Evolutionary conservation across 176 grass and related monocot species (phyloP).

Genomic region (Oryza rufipogon): DNA sequence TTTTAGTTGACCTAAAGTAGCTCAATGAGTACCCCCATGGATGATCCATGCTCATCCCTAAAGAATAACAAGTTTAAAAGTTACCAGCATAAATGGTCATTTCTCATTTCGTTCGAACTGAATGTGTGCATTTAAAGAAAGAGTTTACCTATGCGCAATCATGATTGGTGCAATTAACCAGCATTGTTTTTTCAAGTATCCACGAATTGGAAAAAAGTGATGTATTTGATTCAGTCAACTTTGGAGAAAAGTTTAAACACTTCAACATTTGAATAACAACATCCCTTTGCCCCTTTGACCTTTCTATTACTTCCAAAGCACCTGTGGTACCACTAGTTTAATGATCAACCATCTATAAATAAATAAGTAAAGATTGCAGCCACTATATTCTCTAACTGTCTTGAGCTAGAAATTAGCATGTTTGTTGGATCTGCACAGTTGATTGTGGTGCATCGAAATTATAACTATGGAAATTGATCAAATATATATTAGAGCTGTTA

Average conservation of each 20-base stretch:
- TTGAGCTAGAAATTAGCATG: neutral
- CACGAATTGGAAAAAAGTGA: neutral
- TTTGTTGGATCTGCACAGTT: neutral
- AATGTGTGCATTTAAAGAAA: neutral
- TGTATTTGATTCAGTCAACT: neutral
- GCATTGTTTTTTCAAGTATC: neutral
- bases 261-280: conserved; percentile 4
- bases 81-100: neutral
- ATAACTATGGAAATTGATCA: neutral
- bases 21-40: neutral
- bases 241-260: neutral
- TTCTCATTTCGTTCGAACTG: conserved; percentile 4
- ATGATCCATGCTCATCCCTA: neutral
- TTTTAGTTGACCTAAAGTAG: neutral
- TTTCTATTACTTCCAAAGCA: neutral
- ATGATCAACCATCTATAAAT: neutral
- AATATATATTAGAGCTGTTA: neutral
- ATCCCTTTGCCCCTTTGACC: neutral
- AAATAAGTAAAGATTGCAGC: neutral
- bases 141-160: neutral
- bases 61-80: neutral
- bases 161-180: neutral
- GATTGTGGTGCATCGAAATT: neutral
- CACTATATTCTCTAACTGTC: neutral
- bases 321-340: neutral